Evolutionary conservation across 768 basidiomycete species (phyloP).

Genomic region (Coprinopsis cinerea): DNA sequence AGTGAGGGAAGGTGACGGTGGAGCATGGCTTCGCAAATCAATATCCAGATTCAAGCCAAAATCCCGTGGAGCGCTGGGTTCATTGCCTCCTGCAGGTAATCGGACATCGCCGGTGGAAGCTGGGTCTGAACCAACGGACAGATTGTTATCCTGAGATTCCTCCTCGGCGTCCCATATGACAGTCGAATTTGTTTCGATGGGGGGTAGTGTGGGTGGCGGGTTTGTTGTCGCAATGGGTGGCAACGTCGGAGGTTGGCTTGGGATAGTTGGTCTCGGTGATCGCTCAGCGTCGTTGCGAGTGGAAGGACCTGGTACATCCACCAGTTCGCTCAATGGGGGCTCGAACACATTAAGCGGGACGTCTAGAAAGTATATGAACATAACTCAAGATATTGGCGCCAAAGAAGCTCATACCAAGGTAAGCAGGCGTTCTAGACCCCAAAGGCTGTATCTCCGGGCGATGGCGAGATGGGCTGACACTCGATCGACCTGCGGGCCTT

Average conservation of each 20-base stretch:
- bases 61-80: neutral
- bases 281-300: neutral
- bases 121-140: neutral
- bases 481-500: neutral
- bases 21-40: conserved; percentile 2
- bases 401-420: neutral
- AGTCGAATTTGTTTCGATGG: neutral
- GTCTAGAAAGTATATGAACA: neutral
- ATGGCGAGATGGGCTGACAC: neutral
- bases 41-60: neutral
- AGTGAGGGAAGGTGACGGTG: conserved; percentile 5
- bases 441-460: neutral
- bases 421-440: neutral
- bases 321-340: neutral
- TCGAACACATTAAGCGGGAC: neutral
- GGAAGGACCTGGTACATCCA: neutral
- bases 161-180: neutral
- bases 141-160: neutral
- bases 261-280: neutral
- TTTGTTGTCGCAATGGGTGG: neutral
- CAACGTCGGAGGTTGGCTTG: neutral
- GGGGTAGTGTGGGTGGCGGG: neutral
- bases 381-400: neutral
- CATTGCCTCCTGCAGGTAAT: neutral
- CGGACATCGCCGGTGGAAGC: neutral